Evolutionary conservation across 2,329 filamentous ascomycete genomes (phyloP).

Genomic region (Falciphora oryzae): DNA sequence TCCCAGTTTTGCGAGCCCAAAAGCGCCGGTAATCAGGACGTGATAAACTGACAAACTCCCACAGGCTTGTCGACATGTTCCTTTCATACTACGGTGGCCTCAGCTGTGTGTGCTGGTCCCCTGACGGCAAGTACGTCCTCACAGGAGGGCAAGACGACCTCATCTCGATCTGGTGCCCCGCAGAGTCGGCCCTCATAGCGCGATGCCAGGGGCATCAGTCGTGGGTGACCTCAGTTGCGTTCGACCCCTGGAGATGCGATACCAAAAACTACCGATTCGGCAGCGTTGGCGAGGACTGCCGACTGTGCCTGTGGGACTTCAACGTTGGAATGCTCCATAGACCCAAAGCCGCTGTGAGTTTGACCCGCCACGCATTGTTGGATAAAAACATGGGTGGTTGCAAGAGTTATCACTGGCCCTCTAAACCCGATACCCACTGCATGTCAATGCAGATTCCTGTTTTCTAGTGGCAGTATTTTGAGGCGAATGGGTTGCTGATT

Average conservation of each 20-base stretch:
- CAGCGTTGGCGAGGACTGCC: slow-evolving; percentile 89
- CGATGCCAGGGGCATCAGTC: slow-evolving; percentile 93
- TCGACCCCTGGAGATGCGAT: slow-evolving; percentile 96
- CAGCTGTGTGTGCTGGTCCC: slow-evolving; percentile 93
- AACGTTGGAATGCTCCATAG: slow-evolving; percentile 93
- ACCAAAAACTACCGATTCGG: slow-evolving; percentile 93
- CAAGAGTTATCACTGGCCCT: too few species aligned
- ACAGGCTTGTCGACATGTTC: slow-evolving; percentile 77
- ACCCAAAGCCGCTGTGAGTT: slow-evolving; percentile 67
- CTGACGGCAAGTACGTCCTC: slow-evolving; percentile 90
- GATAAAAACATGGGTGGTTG: background rate
- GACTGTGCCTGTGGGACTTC: slow-evolving; percentile 93
- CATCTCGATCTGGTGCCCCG: slow-evolving; percentile 90
- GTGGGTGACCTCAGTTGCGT: slow-evolving; percentile 89
- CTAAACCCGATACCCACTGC: too few species aligned
- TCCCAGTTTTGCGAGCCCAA: background rate
- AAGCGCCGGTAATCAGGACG: background rate
- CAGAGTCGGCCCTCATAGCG: slow-evolving; percentile 78
- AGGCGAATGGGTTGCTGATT: background rate
- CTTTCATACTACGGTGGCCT: slow-evolving; percentile 91
- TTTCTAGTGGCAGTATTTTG: background rate
- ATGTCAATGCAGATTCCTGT: too few species aligned
- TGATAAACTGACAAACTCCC: background rate
- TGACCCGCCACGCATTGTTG: slow-evolving; percentile 4
- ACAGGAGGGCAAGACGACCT: slow-evolving; percentile 95